Percentiles rank a stretch among this genome's conserved stretches.
phyloP scores from a whole-genome alignment of 176 grass and related monocot species.

The Avena insularis region DNA sequence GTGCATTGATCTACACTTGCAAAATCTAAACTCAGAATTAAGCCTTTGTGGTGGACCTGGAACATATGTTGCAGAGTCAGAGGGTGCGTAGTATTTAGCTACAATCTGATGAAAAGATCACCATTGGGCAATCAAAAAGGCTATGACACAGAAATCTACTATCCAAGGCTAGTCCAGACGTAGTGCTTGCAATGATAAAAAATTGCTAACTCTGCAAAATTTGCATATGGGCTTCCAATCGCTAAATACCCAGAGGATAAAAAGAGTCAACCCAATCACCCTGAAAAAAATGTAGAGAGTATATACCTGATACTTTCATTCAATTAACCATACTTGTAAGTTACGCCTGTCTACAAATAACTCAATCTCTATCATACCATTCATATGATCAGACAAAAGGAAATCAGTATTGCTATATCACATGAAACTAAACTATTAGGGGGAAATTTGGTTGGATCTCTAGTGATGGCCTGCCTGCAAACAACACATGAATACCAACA shows the following conservation, averaged over 20 bases:
- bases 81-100: not conserved
- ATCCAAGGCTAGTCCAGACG: slow-evolving; percentile 57
- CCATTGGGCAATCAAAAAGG: slow-evolving; percentile 6
- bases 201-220: slow-evolving; percentile 41
- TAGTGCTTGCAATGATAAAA: slow-evolving; percentile 48
- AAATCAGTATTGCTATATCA: no score
- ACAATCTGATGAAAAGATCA: slow-evolving; percentile 6
- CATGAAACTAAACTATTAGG: no score
- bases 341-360: no score
- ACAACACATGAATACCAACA: not conserved
- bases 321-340: no score
- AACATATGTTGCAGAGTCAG: slow-evolving; percentile 37
- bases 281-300: no score
- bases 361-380: no score
- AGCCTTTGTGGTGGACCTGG: slow-evolving; percentile 81
- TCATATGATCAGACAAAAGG: no score
- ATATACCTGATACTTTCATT: no score
- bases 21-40: not conserved
- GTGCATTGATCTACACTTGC: not conserved
- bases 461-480: not conserved
- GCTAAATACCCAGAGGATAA: no score
- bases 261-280: no score
- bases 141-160: slow-evolving; percentile 46
- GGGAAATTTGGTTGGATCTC: no score
- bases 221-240: no score